These are phyloP conservation scores for Coelastrella sp. DNA, from an alignment of 139 green algal species.

Conservation along the genomic window DNA sequence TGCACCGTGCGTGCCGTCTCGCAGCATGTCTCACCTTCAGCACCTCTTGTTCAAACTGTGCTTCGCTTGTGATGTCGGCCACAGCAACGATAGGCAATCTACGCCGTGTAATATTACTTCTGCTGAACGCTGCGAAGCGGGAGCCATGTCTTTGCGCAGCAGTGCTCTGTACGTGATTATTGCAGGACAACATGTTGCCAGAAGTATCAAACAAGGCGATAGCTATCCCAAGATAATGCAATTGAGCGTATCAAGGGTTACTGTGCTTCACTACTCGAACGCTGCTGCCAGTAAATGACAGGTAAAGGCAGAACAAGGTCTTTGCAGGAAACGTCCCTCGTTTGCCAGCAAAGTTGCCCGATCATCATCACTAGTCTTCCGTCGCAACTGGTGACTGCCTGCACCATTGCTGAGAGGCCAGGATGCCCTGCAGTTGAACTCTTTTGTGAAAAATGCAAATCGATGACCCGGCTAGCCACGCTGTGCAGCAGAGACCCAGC, in stretches of 20 bases:
- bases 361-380: no score
- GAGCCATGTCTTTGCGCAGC: background rate
- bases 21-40: constrained; percentile 67
- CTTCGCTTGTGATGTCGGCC: constrained; percentile 47
- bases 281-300: no score
- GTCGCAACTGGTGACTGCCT: no score
- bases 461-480: background rate
- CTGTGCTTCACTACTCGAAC: no score
- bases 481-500: constrained; percentile 2
- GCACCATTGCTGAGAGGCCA: background rate
- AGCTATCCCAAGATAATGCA: no score
- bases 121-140: background rate
- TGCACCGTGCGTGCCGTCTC: background rate
- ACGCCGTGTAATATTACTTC: background rate
- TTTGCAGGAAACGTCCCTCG: no score
- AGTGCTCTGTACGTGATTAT: background rate
- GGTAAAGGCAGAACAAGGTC: no score
- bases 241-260: no score
- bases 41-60: constrained; percentile 76
- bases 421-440: background rate
- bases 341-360: no score
- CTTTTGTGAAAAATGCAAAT: constrained; percentile 8
- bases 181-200: background rate
- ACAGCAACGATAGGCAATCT: constrained; percentile 16
- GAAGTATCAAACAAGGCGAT: no score